phyloP scores from a whole-genome alignment of 352 stramenopile genomes.

The Phytophthora uliginosa region DNA sequence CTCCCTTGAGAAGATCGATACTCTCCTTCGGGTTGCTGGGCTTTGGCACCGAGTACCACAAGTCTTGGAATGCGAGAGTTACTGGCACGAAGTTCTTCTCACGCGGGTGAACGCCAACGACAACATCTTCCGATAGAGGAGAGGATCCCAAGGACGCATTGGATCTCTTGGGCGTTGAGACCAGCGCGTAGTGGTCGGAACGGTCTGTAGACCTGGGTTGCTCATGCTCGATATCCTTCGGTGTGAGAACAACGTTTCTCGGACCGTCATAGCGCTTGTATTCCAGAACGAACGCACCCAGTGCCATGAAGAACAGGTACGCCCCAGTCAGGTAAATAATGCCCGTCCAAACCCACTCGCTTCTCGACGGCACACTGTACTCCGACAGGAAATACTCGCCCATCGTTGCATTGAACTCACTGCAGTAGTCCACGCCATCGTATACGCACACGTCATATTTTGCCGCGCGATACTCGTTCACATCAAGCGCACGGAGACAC shows the following conservation, averaged over 20 bases:
- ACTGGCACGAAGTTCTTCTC: slow-evolving; percentile 13
- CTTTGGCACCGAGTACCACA: slow-evolving; percentile 22
- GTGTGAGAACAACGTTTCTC: slow-evolving; percentile 11
- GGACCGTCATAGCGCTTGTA: slow-evolving; percentile 43
- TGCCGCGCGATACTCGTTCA: slow-evolving; percentile 40
- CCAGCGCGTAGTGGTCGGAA: slow-evolving; percentile 14
- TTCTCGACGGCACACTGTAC: slow-evolving; percentile 39
- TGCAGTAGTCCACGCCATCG: slow-evolving; percentile 44
- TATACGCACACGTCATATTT: slow-evolving; percentile 35
- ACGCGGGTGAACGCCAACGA: slow-evolving; percentile 11
- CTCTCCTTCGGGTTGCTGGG: slow-evolving; percentile 9
- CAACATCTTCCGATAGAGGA: not conserved
- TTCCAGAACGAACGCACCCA: slow-evolving; percentile 46
- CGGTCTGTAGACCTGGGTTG: not conserved
- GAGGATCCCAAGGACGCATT: not conserved
- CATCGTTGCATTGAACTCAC: slow-evolving; percentile 44
- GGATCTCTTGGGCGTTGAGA: slow-evolving; percentile 16
- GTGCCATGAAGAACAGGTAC: slow-evolving; percentile 42
- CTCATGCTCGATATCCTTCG: slow-evolving; percentile 1
- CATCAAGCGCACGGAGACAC: slow-evolving; percentile 40
- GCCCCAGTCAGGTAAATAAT: slow-evolving; percentile 38
- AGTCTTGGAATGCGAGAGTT: slow-evolving; percentile 15
- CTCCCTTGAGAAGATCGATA: slow-evolving; percentile 14
- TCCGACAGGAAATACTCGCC: slow-evolving; percentile 43
- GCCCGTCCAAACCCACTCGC: slow-evolving; percentile 31